Conservation (phyloP, 805 yeast genomes). For the Yarrowia sp. region DNA sequence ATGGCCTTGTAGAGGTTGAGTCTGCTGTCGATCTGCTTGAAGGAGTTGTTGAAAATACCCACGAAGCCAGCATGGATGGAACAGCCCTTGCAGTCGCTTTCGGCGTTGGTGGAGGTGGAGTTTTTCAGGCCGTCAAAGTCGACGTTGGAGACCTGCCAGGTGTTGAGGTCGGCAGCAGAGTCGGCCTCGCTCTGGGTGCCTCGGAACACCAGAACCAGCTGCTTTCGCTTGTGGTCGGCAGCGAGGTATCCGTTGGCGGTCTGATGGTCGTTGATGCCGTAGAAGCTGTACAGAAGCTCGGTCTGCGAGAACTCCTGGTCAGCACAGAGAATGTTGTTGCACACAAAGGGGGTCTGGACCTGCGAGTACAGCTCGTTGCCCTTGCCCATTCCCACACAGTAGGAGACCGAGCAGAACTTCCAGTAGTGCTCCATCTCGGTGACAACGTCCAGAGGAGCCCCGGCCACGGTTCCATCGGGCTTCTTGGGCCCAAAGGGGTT, state of each 20-base stretch:
- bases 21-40: slow-evolving; percentile 2
- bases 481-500: slow-evolving; percentile 6
- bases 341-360: slow-evolving; percentile 13
- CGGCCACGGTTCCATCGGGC: slow-evolving; percentile 14
- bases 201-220: slow-evolving; percentile 14
- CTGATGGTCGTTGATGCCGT: slow-evolving; percentile 10
- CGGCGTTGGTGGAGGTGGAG: slow-evolving; percentile 4
- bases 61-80: slow-evolving; percentile 26
- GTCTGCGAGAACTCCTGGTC: slow-evolving; percentile 26
- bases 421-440: slow-evolving; percentile 34
- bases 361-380: slow-evolving; percentile 16
- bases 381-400: slow-evolving; percentile 32
- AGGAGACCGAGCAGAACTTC: slow-evolving; percentile 25
- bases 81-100: slow-evolving; percentile 16
- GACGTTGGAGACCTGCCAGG: slow-evolving; percentile 9
- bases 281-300: slow-evolving; percentile 28
- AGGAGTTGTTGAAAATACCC: slow-evolving; percentile 15
- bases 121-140: slow-evolving; percentile 10
- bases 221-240: slow-evolving; percentile 10
- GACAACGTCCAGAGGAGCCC: background rate
- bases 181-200: slow-evolving; percentile 24
- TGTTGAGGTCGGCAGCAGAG: slow-evolving; percentile 23
- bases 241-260: slow-evolving; percentile 32
- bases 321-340: slow-evolving; percentile 25
- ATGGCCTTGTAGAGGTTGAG: slow-evolving; percentile 5